phyloP scores from a whole-genome alignment of 2,329 filamentous ascomycete genomes.

The Scleromitrula shiraiana region DNA sequence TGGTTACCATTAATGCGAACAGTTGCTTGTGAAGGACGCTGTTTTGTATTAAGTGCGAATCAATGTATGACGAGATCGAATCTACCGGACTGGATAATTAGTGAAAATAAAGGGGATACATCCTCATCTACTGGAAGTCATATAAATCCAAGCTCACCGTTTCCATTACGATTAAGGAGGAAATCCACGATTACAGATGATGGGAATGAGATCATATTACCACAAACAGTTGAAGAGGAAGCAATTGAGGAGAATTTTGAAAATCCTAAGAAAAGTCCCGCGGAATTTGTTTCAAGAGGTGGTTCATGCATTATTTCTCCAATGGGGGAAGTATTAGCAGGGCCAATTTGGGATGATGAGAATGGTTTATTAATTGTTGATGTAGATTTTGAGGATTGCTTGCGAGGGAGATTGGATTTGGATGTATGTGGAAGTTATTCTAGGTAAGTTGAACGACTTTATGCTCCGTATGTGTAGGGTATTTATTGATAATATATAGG shows the following conservation, averaged over 20 bases:
- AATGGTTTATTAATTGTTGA: constrained; percentile 60
- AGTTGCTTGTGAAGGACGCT: constrained; percentile 70
- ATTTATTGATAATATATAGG: constrained; percentile 27
- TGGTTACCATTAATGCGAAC: constrained; percentile 82
- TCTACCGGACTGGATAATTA: constrained; percentile 48
- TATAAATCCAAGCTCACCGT: neutral
- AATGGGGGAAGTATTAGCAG: constrained; percentile 68
- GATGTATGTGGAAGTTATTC: constrained; percentile 84
- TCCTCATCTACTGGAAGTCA: neutral
- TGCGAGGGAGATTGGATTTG: constrained; percentile 71
- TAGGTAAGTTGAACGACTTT: constrained; percentile 41
- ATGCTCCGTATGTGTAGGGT: neutral
- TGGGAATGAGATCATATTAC: constrained; percentile 46
- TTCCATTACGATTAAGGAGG: constrained; percentile 9
- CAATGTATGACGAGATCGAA: constrained; percentile 62
- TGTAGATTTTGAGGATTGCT: constrained; percentile 82
- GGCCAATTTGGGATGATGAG: constrained; percentile 75
- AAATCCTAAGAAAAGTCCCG: constrained; percentile 13
- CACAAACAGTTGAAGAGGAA: constrained; percentile 4
- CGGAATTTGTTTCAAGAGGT: constrained; percentile 50
- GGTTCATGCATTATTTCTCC: constrained; percentile 79
- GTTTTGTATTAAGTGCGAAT: constrained; percentile 80
- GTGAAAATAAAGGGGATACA: constrained; percentile 12
- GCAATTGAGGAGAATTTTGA: neutral
- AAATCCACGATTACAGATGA: constrained; percentile 33